A percentile compares a stretch with the other conserved stretches of the same genome.
These are phyloP conservation scores for Salix suchowensis DNA, from an alignment of 345 rosid species.

Conservation along the genomic window DNA sequence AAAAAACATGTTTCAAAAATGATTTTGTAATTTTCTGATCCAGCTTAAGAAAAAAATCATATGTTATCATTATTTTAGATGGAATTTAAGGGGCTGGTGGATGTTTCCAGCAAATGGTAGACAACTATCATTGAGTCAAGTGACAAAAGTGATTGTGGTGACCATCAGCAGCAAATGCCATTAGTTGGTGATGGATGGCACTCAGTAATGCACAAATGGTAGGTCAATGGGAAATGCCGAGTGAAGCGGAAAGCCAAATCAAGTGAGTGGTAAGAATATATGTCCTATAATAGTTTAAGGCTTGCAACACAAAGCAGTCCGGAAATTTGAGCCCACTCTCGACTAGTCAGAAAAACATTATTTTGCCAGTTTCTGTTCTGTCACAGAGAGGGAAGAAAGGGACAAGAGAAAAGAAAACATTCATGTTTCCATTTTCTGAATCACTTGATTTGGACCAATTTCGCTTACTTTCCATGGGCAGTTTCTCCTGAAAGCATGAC, in stretches of 20 bases:
- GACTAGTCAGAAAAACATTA: neutral
- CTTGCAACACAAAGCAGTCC: neutral
- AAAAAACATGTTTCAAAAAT: neutral
- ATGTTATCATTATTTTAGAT: neutral
- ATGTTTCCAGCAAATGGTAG: neutral
- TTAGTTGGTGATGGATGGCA: neutral
- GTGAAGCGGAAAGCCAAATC: neutral
- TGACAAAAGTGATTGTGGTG: neutral
- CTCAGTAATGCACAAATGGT: neutral
- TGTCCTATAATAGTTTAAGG: neutral
- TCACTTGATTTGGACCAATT: neutral
- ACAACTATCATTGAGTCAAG: neutral
- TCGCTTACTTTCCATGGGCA: conserved; percentile 89
- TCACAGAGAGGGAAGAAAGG: neutral
- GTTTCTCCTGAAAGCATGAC: conserved; percentile 99
- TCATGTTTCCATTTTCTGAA: neutral
- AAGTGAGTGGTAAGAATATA: neutral
- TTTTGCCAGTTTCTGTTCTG: neutral
- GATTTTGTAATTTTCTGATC: neutral
- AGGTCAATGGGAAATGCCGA: neutral
- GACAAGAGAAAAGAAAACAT: neutral
- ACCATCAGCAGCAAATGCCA: neutral
- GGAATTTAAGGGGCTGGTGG: neutral
- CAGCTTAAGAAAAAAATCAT: neutral
- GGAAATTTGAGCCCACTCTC: neutral